These are phyloP conservation scores for Aurinia saxatilis DNA, from an alignment of 345 rosid genomes.

Conservation along the genomic window DNA sequence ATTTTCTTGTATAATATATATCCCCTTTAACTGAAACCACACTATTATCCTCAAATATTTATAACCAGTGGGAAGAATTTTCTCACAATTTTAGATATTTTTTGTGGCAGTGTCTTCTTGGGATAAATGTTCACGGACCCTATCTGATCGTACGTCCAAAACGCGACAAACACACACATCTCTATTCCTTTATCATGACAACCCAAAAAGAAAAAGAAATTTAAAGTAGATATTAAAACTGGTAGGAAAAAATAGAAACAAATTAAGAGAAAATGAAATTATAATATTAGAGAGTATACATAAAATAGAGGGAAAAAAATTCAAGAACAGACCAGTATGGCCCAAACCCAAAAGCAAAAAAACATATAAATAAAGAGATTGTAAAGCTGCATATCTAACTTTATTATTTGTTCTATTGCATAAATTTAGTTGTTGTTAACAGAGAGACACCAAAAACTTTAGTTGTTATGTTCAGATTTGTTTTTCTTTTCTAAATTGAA, in stretches of 20 bases:
- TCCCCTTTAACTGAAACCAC: not conserved
- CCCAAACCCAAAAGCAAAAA: no score
- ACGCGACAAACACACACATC: conserved; percentile 14
- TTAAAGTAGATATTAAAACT: not conserved
- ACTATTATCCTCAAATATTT: not conserved
- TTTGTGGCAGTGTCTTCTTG: conserved; percentile 17
- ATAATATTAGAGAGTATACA: not conserved
- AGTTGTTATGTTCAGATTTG: no score
- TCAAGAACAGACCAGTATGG: no score
- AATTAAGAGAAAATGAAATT: not conserved
- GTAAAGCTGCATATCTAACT: not conserved
- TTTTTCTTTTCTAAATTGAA: no score
- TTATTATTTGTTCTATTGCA: not conserved
- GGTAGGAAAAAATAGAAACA: not conserved
- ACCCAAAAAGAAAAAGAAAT: not conserved
- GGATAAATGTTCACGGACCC: conserved; percentile 19
- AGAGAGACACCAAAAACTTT: no score
- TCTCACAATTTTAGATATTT: not conserved
- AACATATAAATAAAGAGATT: no score
- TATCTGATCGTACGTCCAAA: conserved; percentile 16
- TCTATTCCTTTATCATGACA: not conserved
- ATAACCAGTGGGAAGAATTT: not conserved
- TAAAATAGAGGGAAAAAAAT: not conserved
- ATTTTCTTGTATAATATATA: not conserved
- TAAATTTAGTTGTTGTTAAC: not conserved